phyloP scores from a whole-genome alignment of 805 yeast genomes.

The Citeromyces nyonsensis region DNA sequence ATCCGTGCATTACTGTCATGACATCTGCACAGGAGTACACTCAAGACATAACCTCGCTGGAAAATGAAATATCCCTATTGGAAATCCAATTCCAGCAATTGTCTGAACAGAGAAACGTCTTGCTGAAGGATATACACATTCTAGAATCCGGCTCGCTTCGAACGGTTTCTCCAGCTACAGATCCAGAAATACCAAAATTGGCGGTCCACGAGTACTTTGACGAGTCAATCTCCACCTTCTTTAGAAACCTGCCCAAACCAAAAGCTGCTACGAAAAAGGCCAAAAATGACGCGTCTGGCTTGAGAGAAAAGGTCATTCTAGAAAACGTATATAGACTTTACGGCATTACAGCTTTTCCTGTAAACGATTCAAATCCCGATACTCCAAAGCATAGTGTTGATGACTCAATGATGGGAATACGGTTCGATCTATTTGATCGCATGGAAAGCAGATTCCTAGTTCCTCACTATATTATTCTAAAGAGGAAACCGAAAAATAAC shows the following conservation, averaged over 20 bases:
- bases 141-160: too few relatives aligned
- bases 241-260: slow-evolving; percentile 6
- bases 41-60: slow-evolving; percentile 3
- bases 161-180: slow-evolving; percentile 1
- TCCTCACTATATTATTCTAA: slow-evolving; percentile 34
- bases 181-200: slow-evolving; percentile 6
- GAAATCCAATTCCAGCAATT: slow-evolving; percentile 1
- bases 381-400: slow-evolving; percentile 2
- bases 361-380: slow-evolving; percentile 16
- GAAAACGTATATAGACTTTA: slow-evolving; percentile 32
- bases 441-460: slow-evolving; percentile 13
- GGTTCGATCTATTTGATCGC: slow-evolving; percentile 27
- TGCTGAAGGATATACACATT: too few relatives aligned
- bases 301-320: slow-evolving; percentile 17
- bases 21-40: slow-evolving; percentile 1
- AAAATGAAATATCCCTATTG: slow-evolving; percentile 3
- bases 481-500: slow-evolving; percentile 9
- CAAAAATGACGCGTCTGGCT: slow-evolving; percentile 4
- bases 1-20: background rate
- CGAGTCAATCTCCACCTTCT: slow-evolving; percentile 9
- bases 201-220: slow-evolving; percentile 15
- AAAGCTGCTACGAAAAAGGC: background rate
- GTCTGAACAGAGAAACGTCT: too few relatives aligned
- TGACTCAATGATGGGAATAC: slow-evolving; percentile 23
- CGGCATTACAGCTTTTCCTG: slow-evolving; percentile 35